These are phyloP conservation scores for Annulohypoxylon stygium DNA, from an alignment of 495 filamentous ascomycete genomes.

Conservation along the genomic window DNA sequence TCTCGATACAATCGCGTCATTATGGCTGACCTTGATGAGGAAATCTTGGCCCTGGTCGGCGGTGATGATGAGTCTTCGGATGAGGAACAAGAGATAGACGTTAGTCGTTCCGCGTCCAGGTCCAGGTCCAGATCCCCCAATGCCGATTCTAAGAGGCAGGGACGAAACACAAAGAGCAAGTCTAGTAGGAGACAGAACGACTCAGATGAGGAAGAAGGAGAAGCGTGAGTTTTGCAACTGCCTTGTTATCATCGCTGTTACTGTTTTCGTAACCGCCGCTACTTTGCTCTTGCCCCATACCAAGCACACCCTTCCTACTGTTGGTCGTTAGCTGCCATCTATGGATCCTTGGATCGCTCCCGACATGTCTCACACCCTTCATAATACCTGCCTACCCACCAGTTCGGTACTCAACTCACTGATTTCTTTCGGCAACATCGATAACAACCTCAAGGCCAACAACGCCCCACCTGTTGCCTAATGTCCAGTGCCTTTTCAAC, in stretches of 20 bases:
- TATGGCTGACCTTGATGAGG: constrained; percentile 86
- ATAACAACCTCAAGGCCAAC: not conserved
- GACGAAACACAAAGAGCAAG: constrained; percentile 64
- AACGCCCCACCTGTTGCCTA: not conserved
- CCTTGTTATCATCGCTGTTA: not conserved
- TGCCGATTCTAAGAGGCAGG: constrained; percentile 50
- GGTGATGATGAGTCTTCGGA: constrained; percentile 65
- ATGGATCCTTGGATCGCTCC: not conserved
- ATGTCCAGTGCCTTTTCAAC: not conserved
- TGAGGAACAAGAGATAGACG: constrained; percentile 59
- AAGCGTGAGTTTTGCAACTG: constrained; percentile 75
- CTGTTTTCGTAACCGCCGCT: not conserved
- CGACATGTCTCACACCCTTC: not conserved
- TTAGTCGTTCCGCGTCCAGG: constrained; percentile 54
- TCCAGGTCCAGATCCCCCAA: constrained; percentile 38
- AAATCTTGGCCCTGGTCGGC: constrained; percentile 88
- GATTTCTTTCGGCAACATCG: not conserved
- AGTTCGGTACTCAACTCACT: not conserved
- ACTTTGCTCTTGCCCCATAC: not conserved
- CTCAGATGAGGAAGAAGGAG: constrained; percentile 81
- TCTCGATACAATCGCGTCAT: constrained; percentile 16
- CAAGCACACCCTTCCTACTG: not conserved
- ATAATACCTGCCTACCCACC: not conserved
- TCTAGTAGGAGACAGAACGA: constrained; percentile 65
- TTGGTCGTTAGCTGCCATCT: no score